Evolutionary conservation across 225 moss, liverwort and hornwort species (phyloP), one percentile per base, ranked within the genome.

Genomic region (Pseudoscleropodium purum): DNA sequence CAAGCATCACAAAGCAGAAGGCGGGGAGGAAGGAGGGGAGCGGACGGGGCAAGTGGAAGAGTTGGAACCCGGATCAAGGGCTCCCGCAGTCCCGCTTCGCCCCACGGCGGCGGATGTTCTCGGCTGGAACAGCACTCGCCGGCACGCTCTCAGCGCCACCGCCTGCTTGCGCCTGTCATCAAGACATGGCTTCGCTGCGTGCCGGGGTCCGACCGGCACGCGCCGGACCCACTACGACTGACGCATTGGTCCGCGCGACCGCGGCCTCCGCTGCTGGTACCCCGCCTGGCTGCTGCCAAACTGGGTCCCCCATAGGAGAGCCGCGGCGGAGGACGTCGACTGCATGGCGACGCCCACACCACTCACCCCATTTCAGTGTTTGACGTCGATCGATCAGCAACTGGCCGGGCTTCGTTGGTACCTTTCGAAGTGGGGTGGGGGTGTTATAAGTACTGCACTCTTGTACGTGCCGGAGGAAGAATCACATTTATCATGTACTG

Each of bases 231-330:
- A 87, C 87, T n/a, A 7, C 37, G 2, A 4, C 7, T 6, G 27
- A 56, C 49, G 43, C 78, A 91, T 89, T 92, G 91, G 91, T 70
- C 83, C 39, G 62, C 89, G 82, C 82, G 49, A 34, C 85, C 89
- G 12, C 66, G 13, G 91, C 87, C 81, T 75, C 87, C 75, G 90
- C 84, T 9, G 75, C 45, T 80, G 89, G 89, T 89, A 87, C 80
- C 84, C 33, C 65, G 15, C 60, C 83, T 90, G 89, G 86, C 37
- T 33, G 56, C 27, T 85, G 85, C 81, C 86, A 33, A 74, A n/a
- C 84, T 65, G 49, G 41, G 79, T 12, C 20, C 20, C 56, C 45
- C 67, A 60, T 37, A 79, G 83, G 41, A 23, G 68, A 45, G 62
- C 36, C 29, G 17, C 56, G n/a, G 31, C 70, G 19, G 16, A n/a